These are phyloP conservation scores for Viola odorata DNA, from an alignment of 345 rosid species.

Conservation along the genomic window DNA sequence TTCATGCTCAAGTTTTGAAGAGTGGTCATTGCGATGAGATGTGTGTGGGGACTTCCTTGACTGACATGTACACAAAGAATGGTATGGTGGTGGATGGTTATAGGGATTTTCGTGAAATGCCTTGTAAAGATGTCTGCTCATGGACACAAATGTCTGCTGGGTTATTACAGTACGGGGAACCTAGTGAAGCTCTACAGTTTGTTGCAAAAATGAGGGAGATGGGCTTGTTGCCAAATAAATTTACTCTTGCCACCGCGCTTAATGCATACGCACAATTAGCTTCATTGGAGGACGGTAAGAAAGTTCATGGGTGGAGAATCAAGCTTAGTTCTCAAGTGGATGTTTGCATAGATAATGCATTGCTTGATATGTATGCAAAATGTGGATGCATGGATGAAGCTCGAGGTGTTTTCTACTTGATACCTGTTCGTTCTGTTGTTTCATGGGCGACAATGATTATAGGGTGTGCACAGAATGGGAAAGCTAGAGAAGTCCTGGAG, in stretches of 20 bases:
- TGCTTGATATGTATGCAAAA: conserved; percentile 52
- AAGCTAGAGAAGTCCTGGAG: conserved; percentile 37
- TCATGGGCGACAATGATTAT: conserved; percentile 54
- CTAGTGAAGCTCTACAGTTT: conserved; percentile 34
- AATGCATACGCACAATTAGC: conserved; percentile 48
- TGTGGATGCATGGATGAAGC: conserved; percentile 47
- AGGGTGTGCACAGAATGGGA: conserved; percentile 53
- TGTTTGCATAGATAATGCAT: conserved; percentile 46
- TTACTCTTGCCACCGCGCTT: conserved; percentile 41
- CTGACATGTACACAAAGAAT: conserved; percentile 42
- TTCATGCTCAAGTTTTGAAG: conserved; percentile 45
- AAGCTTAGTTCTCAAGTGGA: conserved; percentile 40
- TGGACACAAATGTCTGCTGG: conserved; percentile 54
- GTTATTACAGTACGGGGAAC: conserved; percentile 39
- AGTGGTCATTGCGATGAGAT: conserved; percentile 39
- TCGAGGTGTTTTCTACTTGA: conserved; percentile 28
- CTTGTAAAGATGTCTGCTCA: conserved; percentile 32
- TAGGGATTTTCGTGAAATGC: conserved; percentile 36
- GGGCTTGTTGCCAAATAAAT: conserved; percentile 45
- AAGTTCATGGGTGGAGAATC: conserved; percentile 41
- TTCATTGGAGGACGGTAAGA: conserved; percentile 41
- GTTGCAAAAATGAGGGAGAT: conserved; percentile 36
- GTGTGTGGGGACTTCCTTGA: conserved; percentile 45
- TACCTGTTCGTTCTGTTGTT: conserved; percentile 32
- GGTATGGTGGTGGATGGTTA: conserved; percentile 31